Evolutionary conservation across 1,284 basidiomycete species (phyloP), one percentile per base, ranked within the genome.

Genomic region (Malassezia nana): DNA sequence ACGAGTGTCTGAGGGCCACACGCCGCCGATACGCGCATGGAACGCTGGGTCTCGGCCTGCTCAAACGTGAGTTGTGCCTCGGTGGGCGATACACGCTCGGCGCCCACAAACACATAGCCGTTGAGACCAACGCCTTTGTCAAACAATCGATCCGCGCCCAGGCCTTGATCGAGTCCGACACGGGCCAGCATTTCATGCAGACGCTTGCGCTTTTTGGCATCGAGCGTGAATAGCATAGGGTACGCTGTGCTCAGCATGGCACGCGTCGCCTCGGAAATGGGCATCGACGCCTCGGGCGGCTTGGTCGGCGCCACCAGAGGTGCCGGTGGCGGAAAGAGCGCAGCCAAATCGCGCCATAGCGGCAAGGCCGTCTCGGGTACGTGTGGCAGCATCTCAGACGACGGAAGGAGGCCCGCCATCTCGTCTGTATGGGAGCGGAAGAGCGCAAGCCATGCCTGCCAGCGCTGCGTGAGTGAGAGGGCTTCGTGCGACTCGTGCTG

Each of bases 221-320:
- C 63, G 18, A 74, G 59, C 2, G 50, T 57, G 35, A 65, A 59
- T 3, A 72, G 49, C 41, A 62, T 62, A 9, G 71, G 71, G 35
- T 70, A 74, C 2, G 67, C 69, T 2, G 69, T 54, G 46, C 66
- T 63, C 29, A 74, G 61, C 31, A 70, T 52, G 1, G 61, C 57
- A 9, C 57, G 31, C 0, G 66, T 71, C 16, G 66, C 58, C 25
- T 66, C 48, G 24, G 64, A 61, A 7, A 66, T 51, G 7, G 51
- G 48, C 9, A 56, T 53, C 10, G 49, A 24, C 20, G 59, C 52
- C 6, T 58, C 55, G 13, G 59, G 53, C 22, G 26, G 31, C 20
- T 57, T 55, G 8, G n/a, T 26, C 9, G 30, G 42, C 20, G 6
- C 28, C n/a, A 35, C 24, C 3, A 66, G 60, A 2, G 47, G 15